Base-by-base conservation (phyloP, 768 basidiomycete genomes). In the Cystofilobasidium capitatum region DNA sequence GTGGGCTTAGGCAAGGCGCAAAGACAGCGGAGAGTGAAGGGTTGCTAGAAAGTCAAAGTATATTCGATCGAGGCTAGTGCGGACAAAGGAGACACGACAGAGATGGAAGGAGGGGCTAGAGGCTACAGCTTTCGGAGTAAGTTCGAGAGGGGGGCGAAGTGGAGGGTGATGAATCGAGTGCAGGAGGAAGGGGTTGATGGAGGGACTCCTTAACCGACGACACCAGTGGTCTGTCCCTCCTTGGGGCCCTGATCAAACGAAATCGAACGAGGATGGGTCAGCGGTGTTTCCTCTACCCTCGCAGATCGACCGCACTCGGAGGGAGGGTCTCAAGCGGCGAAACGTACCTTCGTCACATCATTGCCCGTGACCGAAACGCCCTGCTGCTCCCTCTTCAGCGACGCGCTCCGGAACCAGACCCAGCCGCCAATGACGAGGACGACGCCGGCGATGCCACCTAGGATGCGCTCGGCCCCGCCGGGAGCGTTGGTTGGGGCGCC, bases 381-480 rank as follows among this genome's bases (percentile, higher is more conserved):
- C 29, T 2, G 2, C 5, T n/a, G 26, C 51, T 55, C 51, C 29
- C 51, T 26, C 51, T 55, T 29, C 12, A 55, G 26, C 51, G 29
- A 31, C 51, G 51, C 26, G 29, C 29, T 31, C 29, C 51, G 51
- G 51, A 55, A 55, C 51, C 51, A 55, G 29, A 31, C 33, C 51
- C 51, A 55, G 29, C 51, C 51, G 51, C 51, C 51, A 31, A 55
- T 13, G 16, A 55, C 2, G 29, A 55, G 51, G 29, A 33, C 51
- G 51, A 22, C 51, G 6, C 17, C 26, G 31, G 14, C 51, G 31
- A 55, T 29, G 51, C 51, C 29, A 31, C 51, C 51, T 13, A 55
- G 51, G 51, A 55, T 55, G 7, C 51, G 51, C 51, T 55, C 51
- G 16, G 51, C 51, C 14, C 51, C 51, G 26, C 51, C 51, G 51